Base-by-base conservation (phyloP, 495 filamentous ascomycete species). In the Trichocladium antarcticum region DNA sequence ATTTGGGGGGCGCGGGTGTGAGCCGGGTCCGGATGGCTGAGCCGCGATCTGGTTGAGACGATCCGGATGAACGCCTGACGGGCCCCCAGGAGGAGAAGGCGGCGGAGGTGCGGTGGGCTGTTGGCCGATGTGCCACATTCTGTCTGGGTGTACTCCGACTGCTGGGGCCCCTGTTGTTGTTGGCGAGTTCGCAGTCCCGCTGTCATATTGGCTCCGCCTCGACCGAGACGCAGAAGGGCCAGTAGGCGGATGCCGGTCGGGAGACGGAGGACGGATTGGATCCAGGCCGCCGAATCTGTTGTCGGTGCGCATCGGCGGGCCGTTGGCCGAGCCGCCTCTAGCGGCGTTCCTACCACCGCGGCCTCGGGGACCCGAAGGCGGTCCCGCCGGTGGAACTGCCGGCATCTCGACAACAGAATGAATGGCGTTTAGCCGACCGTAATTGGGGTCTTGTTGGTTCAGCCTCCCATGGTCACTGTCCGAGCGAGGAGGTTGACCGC, bases 351-450 rank as follows among this genome's bases (percentile, higher is more conserved):
- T 65, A 11, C 73, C 70, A 52, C 53, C 53, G 7, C 71, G 68
- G 15, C 75, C 74, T 36, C 84, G 72, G 2, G 87, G 88, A 1
- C 85, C 88, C 20, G 79, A 82, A 1, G 87, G 86, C 37, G 81
- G 80, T 7, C 71, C 59, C 5, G 56, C 16, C 11, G 87, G 86
- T 37, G 81, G 80, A 8, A 71, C 59, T 5, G 56, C 16, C 11
- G 56, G 57, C 28, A 70, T 58, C 14, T 73, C 69, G 1, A 65
- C 59, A 40, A 71, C 65, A 0, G 77, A 71, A n/a, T 66, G 65
- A 38, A 75, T 72, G 7, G 74, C 63, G 50, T 74, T 80, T 35
- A 82, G 61, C 16, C 78, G 72, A 24, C 78, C 78, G 54, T 79
- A 80, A 48, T 79, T 79, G 5, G 74, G 74, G 61, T 87, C 83